Conservation (phyloP, 164 flowering plant species). For the Dillenia turbinata region DNA sequence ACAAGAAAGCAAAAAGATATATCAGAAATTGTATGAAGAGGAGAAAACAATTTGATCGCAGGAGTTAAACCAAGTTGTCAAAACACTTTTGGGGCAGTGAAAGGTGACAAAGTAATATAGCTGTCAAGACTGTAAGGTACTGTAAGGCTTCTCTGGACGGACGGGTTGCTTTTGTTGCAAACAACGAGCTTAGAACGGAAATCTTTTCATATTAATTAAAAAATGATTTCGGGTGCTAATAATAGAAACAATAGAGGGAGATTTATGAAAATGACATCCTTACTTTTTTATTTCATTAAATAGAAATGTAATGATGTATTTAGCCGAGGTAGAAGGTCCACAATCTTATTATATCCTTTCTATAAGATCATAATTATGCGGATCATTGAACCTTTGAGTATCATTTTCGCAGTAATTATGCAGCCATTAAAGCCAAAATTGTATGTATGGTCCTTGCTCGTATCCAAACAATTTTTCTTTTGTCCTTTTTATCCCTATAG, state of each 20-base stretch:
- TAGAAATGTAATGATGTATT: not conserved
- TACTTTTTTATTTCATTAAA: not conserved
- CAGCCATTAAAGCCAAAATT: slow-evolving; percentile 3
- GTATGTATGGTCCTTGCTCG: slow-evolving; percentile 8
- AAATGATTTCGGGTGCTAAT: too few relatives aligned
- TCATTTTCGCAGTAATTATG: not conserved
- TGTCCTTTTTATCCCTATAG: slow-evolving; percentile 17
- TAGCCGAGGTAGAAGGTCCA: not conserved
- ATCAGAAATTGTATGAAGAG: too few relatives aligned
- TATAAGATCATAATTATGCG: not conserved
- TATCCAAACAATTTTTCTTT: slow-evolving; percentile 8
- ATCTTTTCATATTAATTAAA: too few relatives aligned
- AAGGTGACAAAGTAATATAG: slow-evolving; percentile 15
- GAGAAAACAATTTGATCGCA: too few relatives aligned
- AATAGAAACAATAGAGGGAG: too few relatives aligned
- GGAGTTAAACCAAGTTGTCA: too few relatives aligned
- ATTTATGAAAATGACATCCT: not conserved
- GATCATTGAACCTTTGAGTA: not conserved
- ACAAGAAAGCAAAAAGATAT: too few relatives aligned
- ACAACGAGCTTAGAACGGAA: slow-evolving; percentile 3
- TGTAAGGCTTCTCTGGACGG: slow-evolving; percentile 9
- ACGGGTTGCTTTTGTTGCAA: slow-evolving; percentile 11
- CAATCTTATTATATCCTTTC: not conserved
- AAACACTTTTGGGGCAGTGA: not conserved
- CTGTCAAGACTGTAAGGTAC: slow-evolving; percentile 11